Evolutionary conservation across 2,329 filamentous ascomycete genomes (phyloP), one percentile per base, ranked within the genome.

Genomic region (Scleromitrula shiraiana): DNA sequence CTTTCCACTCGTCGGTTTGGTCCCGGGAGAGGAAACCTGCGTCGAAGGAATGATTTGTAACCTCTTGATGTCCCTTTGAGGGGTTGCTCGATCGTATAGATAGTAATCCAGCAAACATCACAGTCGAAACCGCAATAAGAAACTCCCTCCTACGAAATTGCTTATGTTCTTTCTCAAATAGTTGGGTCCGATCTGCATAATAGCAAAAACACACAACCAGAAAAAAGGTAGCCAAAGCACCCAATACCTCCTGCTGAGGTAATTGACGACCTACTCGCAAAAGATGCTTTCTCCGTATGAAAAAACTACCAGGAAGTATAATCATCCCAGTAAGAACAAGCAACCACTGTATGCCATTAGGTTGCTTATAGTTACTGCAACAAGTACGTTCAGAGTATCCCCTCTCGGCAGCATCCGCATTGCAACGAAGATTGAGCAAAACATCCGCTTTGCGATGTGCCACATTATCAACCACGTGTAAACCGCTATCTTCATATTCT

Each of bases 1-100:
- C 81, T 64, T 82, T 83, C 72, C 78, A 81, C 59, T 84, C 81
- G 52, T 82, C 72, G 0, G 75, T 77, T 54, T 82, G 76, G 38
- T 73, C 68, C 42, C 78, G 69, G 0, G 73, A 69, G 5, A 82
- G 64, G 45, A 76, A 73, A 1, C 63, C 63, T 30, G 66, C 59
- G 41, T 65, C 62, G 2, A 36, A 20, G 20, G 36, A 10, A n/a
- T 43, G 37, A 7, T 20, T 22, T 20, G 41, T 32, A 14, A 32
- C 27, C 32, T 51, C 53, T 17, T 29, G 23, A 9, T 24, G 17
- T 7, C 26, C 24, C 5, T 38, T 32, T 4, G 15, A 41, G 7
- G 39, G 20, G 17, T 52, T 43, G n/a, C 49, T 51, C 27, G 53
- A 55, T 40, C 58, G 50, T 10, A 65, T 53, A 8, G 62, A 65